Percentiles rank a stretch among this genome's conserved stretches.
phyloP scores from a whole-genome alignment of 2,329 filamentous ascomycete genomes.

The Nemania sp. region DNA sequence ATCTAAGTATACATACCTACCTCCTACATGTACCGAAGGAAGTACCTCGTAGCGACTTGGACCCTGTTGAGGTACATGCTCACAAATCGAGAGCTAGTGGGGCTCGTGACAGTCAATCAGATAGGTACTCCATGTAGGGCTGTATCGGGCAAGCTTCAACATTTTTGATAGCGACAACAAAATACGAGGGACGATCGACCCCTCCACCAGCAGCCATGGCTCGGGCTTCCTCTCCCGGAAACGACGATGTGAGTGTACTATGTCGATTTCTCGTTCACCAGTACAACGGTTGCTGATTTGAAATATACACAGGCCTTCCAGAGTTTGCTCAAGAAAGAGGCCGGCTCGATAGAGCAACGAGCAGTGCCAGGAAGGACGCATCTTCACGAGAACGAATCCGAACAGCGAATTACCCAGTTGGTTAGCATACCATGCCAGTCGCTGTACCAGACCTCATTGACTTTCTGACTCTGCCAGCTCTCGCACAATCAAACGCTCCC shows the following conservation, averaged over 20 bases:
- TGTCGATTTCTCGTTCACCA: background rate
- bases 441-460: conserved; percentile 13
- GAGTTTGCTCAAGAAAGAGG: conserved; percentile 38
- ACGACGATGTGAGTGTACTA: conserved; percentile 34
- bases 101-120: too few species aligned
- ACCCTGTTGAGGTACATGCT: too few species aligned
- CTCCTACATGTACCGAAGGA: too few species aligned
- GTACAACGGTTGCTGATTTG: background rate
- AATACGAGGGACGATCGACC: background rate
- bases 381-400: conserved; percentile 53
- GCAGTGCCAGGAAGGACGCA: conserved; percentile 33
- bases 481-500: conserved; percentile 83
- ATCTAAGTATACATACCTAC: too few species aligned
- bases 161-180: background rate
- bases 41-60: too few species aligned
- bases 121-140: background rate
- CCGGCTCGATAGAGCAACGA: conserved; percentile 37
- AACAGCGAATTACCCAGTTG: conserved; percentile 67
- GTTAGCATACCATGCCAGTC: conserved; percentile 48
- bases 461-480: conserved; percentile 56
- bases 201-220: conserved; percentile 31
- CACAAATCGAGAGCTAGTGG: too few species aligned
- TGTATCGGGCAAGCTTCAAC: background rate
- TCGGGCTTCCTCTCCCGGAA: conserved; percentile 27
- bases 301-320: conserved; percentile 37